These are phyloP conservation scores for Cercospora beticola DNA, from an alignment of 2,329 filamentous ascomycete species.

Conservation along the genomic window DNA sequence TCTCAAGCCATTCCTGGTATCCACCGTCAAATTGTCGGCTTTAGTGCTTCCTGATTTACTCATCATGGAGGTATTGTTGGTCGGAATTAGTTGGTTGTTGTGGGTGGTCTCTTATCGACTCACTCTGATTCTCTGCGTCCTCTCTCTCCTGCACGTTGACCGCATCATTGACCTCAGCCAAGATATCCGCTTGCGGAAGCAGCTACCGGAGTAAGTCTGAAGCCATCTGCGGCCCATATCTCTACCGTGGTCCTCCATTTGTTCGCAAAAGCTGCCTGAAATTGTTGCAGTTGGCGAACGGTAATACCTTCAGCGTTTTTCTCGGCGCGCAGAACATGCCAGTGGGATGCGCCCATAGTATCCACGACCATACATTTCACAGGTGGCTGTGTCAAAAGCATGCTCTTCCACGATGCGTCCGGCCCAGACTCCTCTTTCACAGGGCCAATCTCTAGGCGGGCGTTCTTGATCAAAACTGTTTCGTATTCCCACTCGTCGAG, in stretches of 20 bases:
- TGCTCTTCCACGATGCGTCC: background rate
- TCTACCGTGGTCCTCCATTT: background rate
- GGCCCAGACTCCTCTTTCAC: background rate
- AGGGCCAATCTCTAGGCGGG: background rate
- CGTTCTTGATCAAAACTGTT: background rate
- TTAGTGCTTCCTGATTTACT: too few species aligned
- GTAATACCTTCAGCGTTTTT: background rate
- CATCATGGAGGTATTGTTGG: too few species aligned
- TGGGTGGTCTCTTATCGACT: background rate
- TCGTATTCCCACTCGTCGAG: background rate
- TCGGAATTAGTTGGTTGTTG: too few species aligned
- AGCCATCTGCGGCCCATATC: background rate
- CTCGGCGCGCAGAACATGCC: background rate
- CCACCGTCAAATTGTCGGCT: too few species aligned
- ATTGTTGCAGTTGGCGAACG: background rate
- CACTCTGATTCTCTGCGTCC: background rate
- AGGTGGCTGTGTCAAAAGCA: background rate
- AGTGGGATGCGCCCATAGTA: background rate
- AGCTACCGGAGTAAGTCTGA: background rate
- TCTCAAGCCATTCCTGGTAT: too few species aligned
- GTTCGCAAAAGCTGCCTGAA: background rate
- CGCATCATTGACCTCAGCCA: background rate
- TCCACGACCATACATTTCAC: background rate
- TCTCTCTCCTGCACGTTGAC: background rate
- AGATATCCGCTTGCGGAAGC: background rate